Evolutionary conservation across 208 protist genomes (phyloP).

Genomic region (Acanthamoeba rhysodes): DNA sequence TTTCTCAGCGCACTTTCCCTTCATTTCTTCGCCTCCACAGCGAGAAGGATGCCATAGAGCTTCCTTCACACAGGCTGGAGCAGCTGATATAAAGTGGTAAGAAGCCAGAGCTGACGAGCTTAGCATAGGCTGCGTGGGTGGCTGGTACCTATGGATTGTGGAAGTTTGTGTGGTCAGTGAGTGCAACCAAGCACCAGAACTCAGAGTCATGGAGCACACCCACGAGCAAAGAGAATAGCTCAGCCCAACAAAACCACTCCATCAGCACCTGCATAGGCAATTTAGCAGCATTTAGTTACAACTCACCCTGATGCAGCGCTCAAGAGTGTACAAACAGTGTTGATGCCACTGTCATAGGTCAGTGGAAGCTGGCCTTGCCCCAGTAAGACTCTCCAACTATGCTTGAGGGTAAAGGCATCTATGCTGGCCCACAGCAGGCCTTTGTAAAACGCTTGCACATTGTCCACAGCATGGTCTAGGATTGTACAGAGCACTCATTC

Average conservation of each 20-base stretch:
- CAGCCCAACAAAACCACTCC: background rate
- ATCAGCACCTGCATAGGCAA: background rate
- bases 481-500: background rate
- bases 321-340: background rate
- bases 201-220: slow-evolving; percentile 5
- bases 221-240: background rate
- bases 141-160: slow-evolving; percentile 19
- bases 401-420: background rate
- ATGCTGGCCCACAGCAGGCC: background rate
- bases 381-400: background rate
- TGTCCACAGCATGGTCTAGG: background rate
- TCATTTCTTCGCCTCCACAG: background rate
- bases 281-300: no score
- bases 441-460: background rate
- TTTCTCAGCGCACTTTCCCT: background rate
- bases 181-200: slow-evolving; percentile 10
- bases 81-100: background rate
- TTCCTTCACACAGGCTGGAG: background rate
- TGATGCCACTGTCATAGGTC: background rate
- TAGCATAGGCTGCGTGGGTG: background rate
- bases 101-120: no score
- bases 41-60: background rate
- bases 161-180: slow-evolving; percentile 5
- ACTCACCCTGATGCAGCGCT: background rate
- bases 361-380: background rate